Evolutionary conservation across 257 asterid genomes (phyloP).

Genomic region (Plantago ovata): DNA sequence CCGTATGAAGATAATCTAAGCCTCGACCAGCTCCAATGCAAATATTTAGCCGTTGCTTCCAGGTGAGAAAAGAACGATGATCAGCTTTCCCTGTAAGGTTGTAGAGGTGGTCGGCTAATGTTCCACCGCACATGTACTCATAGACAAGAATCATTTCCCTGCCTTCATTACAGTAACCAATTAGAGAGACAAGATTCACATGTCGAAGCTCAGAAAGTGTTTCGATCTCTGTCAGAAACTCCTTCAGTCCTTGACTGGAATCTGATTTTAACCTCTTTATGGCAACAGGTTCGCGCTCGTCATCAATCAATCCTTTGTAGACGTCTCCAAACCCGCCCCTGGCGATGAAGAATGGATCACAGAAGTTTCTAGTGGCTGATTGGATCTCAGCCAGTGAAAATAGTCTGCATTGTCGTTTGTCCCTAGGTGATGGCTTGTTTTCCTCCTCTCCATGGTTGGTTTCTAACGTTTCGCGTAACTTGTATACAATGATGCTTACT

Average conservation of each 20-base stretch:
- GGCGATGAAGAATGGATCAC: constrained; percentile 34
- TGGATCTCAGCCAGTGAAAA: constrained; percentile 44
- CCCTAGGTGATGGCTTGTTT: constrained; percentile 22
- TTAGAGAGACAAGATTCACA: constrained; percentile 43
- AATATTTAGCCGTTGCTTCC: constrained; percentile 41
- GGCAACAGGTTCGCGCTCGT: constrained; percentile 37
- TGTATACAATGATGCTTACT: constrained; percentile 24
- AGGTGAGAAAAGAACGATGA: constrained; percentile 24
- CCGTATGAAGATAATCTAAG: constrained; percentile 47
- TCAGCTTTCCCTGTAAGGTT: constrained; percentile 14
- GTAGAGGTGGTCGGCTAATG: constrained; percentile 45
- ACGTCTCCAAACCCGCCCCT: constrained; percentile 55
- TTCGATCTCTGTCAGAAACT: constrained; percentile 47
- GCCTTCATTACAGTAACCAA: constrained; percentile 48
- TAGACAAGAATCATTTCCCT: constrained; percentile 45
- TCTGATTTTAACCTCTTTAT: constrained; percentile 35
- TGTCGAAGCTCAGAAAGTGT: constrained; percentile 44
- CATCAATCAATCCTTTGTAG: constrained; percentile 41
- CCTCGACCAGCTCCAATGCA: constrained; percentile 54
- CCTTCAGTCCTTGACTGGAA: constrained; percentile 43
- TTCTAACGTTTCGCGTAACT: constrained; percentile 27
- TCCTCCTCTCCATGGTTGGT: constrained; percentile 22
- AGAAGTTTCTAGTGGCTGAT: constrained; percentile 38
- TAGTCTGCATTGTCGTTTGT: constrained; percentile 30
- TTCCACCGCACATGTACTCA: constrained; percentile 42